Evolutionary conservation across 257 asterid species (phyloP), one percentile per base, ranked within the genome.

Genomic region (Coffea eugenioides): DNA sequence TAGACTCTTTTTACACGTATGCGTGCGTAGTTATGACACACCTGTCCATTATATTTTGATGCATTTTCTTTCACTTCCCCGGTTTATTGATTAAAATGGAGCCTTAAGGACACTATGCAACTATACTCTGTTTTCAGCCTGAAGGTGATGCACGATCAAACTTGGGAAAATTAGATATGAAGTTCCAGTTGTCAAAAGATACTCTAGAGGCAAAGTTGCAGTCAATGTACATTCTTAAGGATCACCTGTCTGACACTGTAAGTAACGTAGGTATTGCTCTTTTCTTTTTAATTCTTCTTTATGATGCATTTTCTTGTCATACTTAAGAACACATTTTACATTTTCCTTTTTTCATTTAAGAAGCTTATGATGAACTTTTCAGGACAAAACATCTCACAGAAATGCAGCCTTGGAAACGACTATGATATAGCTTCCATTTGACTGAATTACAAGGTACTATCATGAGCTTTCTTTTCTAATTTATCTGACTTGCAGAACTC

Each of bases 121-220:
- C 41, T 16, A 9, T 46, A 4, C 39, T 23, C 11, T 51, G 14
- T 3, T 46, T 79, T 79, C 89, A 87, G 93, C 90, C 87, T 75
- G 87, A 82, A 34, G 36, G 81, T 54, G 87, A 85, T 75, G 87
- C 85, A 65, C 86, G 62, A 79, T 79, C 86, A 23, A 82, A 78
- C 76, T 11, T 59, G 52, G 89, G 84, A 41, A 88, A 86, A 75
- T 77, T 70, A 65, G 83, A 83, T 56, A 86, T 83, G 64, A 84
- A 88, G 82, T 90, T 90, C 80, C 89, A 84, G 82, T 77, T 88
- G 85, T 87, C 87, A 5, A 90, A 88, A 74, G 94, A 88, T 83
- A 83, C 91, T 8, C 86, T 90, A 89, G 91, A 90, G 69, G 81
- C 85, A 86, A 90, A 87, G 92, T 79, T 91, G 86, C 84, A 87